These are phyloP conservation scores for Fusarium tupiense DNA, from an alignment of 2,329 filamentous ascomycete species.

Conservation along the genomic window DNA sequence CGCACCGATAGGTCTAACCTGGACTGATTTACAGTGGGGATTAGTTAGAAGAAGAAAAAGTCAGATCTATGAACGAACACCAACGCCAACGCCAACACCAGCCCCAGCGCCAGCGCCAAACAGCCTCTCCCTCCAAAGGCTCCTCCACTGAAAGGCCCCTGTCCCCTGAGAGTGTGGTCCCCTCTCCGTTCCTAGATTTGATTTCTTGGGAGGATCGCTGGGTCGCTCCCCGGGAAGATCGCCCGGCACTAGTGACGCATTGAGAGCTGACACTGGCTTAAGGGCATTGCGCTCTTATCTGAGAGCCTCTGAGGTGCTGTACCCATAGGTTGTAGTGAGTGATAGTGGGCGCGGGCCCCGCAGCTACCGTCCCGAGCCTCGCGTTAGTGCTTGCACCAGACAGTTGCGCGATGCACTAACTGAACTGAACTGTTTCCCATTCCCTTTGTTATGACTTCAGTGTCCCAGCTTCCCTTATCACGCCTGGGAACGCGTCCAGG, in stretches of 20 bases:
- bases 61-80: conserved; percentile 15
- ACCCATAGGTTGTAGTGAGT: neutral
- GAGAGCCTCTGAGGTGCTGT: neutral
- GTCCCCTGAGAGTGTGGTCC: conserved; percentile 1
- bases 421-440: neutral
- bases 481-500: conserved; percentile 1
- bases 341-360: conserved; percentile 18
- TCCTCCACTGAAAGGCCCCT: neutral
- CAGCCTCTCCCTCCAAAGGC: neutral
- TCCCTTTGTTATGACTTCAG: conserved; percentile 36
- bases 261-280: neutral
- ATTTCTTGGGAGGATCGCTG: conserved; percentile 31
- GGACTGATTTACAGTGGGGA: conserved; percentile 2
- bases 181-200: conserved; percentile 28
- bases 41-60: neutral
- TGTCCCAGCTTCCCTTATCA: conserved; percentile 15
- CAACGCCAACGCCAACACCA: neutral
- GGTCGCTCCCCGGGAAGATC: conserved; percentile 34
- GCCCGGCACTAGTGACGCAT: conserved; percentile 18
- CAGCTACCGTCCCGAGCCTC: conserved; percentile 14
- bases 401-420: conserved; percentile 18
- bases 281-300: neutral
- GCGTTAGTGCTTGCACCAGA: conserved; percentile 15
- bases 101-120: neutral
- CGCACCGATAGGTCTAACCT: neutral